These are phyloP conservation scores for Penicillium sp. DNA, from an alignment of 2,329 filamentous ascomycete genomes.

Conservation along the genomic window DNA sequence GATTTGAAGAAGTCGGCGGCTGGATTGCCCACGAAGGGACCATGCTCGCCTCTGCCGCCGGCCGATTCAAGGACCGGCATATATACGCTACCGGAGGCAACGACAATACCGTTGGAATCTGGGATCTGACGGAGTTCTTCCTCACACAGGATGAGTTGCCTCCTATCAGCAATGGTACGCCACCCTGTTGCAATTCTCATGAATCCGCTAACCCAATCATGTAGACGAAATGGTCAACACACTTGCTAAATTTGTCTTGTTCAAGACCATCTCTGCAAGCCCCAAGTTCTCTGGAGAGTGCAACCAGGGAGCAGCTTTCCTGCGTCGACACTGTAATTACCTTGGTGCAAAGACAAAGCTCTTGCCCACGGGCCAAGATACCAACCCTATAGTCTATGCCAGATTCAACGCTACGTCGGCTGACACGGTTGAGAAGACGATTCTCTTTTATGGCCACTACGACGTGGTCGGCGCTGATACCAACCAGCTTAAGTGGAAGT, in stretches of 20 bases:
- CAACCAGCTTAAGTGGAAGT: constrained; percentile 75
- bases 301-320: constrained; percentile 82
- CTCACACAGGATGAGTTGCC: constrained; percentile 43
- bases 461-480: constrained; percentile 90
- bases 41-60: constrained; percentile 77
- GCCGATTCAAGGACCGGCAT: constrained; percentile 64
- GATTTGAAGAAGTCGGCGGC: constrained; percentile 71
- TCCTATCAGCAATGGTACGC: constrained; percentile 55
- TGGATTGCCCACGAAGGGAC: constrained; percentile 84
- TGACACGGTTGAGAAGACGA: constrained; percentile 67
- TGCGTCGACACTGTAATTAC: constrained; percentile 85
- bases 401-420: constrained; percentile 73
- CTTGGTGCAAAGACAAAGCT: constrained; percentile 86
- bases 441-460: constrained; percentile 97
- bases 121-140: constrained; percentile 65
- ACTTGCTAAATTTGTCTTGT: constrained; percentile 80
- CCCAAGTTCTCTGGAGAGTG: constrained; percentile 87
- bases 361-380: constrained; percentile 71
- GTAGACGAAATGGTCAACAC: constrained; percentile 62
- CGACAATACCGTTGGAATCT: constrained; percentile 82
- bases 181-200: background rate
- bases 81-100: constrained; percentile 94
- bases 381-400: constrained; percentile 91
- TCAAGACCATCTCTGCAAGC: constrained; percentile 84
- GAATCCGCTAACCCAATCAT: background rate